Evolutionary conservation across 108 stramenopile genomes (phyloP).

Genomic region (Conticribra guillardii): DNA sequence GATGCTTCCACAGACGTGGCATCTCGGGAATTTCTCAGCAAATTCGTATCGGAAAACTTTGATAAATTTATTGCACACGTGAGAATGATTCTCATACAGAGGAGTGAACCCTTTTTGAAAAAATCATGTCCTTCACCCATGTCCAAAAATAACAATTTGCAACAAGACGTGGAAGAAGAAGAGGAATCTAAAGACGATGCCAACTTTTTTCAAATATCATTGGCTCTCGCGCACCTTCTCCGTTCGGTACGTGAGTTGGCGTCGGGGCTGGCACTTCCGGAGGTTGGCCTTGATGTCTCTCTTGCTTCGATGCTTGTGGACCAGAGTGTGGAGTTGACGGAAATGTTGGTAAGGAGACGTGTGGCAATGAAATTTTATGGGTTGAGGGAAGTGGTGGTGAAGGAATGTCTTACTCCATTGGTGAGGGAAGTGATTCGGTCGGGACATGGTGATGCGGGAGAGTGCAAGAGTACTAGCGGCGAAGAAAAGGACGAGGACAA

Average conservation of each 20-base stretch:
- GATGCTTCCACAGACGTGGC: conserved; percentile 7
- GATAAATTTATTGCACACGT: conserved; percentile 70
- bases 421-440: conserved; percentile 30
- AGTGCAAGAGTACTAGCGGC: conserved; percentile 9
- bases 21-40: conserved; percentile 39
- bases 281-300: conserved; percentile 66
- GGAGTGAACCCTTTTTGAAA: conserved; percentile 21
- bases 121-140: no score
- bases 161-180: conserved; percentile 38
- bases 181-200: conserved; percentile 58
- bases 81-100: conserved; percentile 54
- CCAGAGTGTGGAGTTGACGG: conserved; percentile 68
- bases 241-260: conserved; percentile 75
- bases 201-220: conserved; percentile 63
- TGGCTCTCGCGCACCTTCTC: conserved; percentile 61
- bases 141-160: no score
- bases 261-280: conserved; percentile 70
- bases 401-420: conserved; percentile 77
- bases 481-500: conserved; percentile 34
- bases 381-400: conserved; percentile 58
- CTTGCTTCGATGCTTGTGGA: conserved; percentile 73
- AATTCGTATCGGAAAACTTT: conserved; percentile 70
- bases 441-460: background rate
- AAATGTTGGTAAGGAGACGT: conserved; percentile 70
- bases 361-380: conserved; percentile 72